Percentiles rank a stretch among this genome's conserved stretches.
Conservation (phyloP, 2,329 filamentous ascomycete genomes). For the Colletotrichum simmondsii region DNA sequence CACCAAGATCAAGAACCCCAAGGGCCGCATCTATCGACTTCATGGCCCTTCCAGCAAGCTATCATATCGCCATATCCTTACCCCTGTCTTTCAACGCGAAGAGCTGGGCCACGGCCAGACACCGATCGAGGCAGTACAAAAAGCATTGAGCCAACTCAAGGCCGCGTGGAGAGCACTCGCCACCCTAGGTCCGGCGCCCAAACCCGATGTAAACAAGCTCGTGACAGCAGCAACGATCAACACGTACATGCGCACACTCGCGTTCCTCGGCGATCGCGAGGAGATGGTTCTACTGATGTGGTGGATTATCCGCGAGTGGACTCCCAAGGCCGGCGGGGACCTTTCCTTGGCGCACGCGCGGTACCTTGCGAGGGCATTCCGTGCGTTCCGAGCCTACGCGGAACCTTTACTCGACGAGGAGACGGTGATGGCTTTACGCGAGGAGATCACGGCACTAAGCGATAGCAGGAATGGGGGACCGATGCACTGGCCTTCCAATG, state of each 20-base stretch:
- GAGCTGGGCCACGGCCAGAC: neutral
- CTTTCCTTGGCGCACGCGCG: constrained; percentile 42
- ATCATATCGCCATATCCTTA: neutral
- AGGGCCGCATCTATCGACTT: neutral
- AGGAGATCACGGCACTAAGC: constrained; percentile 40
- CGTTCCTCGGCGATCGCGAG: constrained; percentile 66
- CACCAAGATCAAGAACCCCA: neutral
- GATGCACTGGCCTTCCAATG: constrained; percentile 52
- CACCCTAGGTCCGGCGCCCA: neutral
- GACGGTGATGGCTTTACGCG: constrained; percentile 43
- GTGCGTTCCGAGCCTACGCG: constrained; percentile 60
- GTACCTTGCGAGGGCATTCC: constrained; percentile 49
- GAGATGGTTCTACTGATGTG: constrained; percentile 66
- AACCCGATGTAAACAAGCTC: neutral
- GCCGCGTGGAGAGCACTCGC: constrained; percentile 13
- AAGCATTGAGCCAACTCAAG: constrained; percentile 13
- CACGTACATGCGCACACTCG: constrained; percentile 72
- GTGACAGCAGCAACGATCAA: constrained; percentile 55
- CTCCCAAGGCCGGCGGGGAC: constrained; percentile 46
- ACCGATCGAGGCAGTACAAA: neutral
- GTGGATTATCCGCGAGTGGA: constrained; percentile 68
- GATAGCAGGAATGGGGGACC: too few species aligned
- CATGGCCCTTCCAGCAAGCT: neutral
- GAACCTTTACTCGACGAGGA: constrained; percentile 51
- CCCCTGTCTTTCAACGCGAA: neutral